These are phyloP conservation scores for Pyrus bretschneideri DNA, from an alignment of 306 rosid species.

Conservation along the genomic window DNA sequence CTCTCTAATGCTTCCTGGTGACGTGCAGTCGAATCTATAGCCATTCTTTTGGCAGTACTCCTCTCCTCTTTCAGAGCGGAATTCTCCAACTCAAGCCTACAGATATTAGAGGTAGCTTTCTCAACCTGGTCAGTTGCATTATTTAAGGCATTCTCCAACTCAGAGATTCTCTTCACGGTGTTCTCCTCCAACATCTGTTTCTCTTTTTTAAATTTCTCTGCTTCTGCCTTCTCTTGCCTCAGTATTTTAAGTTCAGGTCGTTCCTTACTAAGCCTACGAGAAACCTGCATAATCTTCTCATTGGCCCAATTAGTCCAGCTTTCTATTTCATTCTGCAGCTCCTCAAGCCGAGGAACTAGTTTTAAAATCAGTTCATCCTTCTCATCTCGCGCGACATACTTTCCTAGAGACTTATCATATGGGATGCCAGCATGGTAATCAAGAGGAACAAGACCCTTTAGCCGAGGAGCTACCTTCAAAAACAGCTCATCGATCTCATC, in stretches of 20 bases:
- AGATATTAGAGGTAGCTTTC: conserved; percentile 24
- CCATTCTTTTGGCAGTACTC: conserved; percentile 32
- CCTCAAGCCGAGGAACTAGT: conserved; percentile 35
- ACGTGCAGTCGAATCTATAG: conserved; percentile 26
- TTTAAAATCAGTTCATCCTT: conserved; percentile 43
- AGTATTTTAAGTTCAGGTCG: conserved; percentile 40
- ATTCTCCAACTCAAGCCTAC: conserved; percentile 33
- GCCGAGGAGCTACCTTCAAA: conserved; percentile 36
- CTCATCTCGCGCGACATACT: conserved; percentile 36
- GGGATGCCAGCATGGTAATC: conserved; percentile 44
- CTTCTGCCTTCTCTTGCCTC: conserved; percentile 43
- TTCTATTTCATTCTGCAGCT: conserved; percentile 37
- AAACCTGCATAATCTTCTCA: conserved; percentile 57
- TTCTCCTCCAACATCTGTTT: conserved; percentile 38
- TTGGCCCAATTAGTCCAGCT: conserved; percentile 55
- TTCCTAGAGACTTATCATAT: conserved; percentile 35
- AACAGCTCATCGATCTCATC: conserved; percentile 42
- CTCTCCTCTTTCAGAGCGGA: conserved; percentile 35
- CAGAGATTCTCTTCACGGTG: conserved; percentile 45
- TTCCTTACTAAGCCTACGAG: conserved; percentile 38
- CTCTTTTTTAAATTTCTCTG: conserved; percentile 25
- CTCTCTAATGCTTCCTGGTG: conserved; percentile 39
- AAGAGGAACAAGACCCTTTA: conserved; percentile 25
- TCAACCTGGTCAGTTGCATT: conserved; percentile 36
- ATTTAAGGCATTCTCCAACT: conserved; percentile 48